These are phyloP conservation scores for Termitomyces sp. DNA, from an alignment of 768 basidiomycete genomes.

Conservation along the genomic window DNA sequence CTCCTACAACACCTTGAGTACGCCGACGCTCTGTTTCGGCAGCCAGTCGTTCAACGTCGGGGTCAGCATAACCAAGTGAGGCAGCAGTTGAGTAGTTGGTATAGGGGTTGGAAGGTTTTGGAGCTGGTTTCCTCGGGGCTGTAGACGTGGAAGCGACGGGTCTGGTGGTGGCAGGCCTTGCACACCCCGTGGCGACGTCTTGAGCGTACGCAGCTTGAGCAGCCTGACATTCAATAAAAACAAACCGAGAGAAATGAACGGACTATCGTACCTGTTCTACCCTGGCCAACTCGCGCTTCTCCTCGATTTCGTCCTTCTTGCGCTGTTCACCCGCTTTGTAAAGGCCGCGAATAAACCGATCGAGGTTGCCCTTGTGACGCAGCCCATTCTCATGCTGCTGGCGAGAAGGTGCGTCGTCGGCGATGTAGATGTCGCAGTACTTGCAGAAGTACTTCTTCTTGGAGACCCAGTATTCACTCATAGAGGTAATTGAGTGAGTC, in stretches of 20 bases:
- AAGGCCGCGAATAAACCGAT: constrained; percentile 85
- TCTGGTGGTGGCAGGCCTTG: constrained; percentile 27
- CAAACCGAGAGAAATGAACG: not conserved
- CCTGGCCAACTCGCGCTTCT: constrained; percentile 78
- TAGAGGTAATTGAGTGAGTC: constrained; percentile 23
- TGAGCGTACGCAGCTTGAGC: constrained; percentile 76
- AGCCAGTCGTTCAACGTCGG: constrained; percentile 61
- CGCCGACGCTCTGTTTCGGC: constrained; percentile 55
- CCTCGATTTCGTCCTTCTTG: constrained; percentile 80
- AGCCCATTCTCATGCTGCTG: constrained; percentile 91
- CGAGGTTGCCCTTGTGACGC: constrained; percentile 90
- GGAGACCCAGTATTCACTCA: constrained; percentile 93
- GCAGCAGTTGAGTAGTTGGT: constrained; percentile 87
- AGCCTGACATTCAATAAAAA: constrained; percentile 38
- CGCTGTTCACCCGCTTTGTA: constrained; percentile 92
- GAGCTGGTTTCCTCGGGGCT: constrained; percentile 33
- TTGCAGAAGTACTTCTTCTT: constrained; percentile 93
- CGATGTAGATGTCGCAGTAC: constrained; percentile 95
- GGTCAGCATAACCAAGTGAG: constrained; percentile 76
- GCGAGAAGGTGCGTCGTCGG: constrained; percentile 91
- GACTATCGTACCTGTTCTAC: constrained; percentile 65
- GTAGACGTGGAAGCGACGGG: constrained; percentile 29
- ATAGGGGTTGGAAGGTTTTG: constrained; percentile 58
- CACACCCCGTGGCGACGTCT: constrained; percentile 68
- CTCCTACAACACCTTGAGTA: constrained; percentile 67